Conservation (phyloP, 1,139 yeast species). For the Hyphopichia pseudoburtonii region DNA sequence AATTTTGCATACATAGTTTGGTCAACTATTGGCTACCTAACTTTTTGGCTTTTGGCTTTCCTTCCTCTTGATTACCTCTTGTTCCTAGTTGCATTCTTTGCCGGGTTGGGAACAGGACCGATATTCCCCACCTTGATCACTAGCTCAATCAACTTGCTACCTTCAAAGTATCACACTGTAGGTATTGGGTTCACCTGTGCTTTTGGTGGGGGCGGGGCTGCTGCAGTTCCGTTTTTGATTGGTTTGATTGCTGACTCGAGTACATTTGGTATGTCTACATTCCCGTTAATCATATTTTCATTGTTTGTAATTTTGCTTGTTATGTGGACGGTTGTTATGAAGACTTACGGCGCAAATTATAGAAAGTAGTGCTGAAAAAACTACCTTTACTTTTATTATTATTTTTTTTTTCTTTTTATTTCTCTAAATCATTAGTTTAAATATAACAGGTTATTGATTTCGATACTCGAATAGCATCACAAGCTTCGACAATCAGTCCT, state of each 20-base stretch:
- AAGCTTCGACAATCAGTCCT: too few relatives aligned
- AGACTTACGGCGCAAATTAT: conserved; percentile 17
- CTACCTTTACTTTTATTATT: neutral
- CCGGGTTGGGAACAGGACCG: conserved; percentile 78
- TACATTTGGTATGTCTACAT: conserved; percentile 29
- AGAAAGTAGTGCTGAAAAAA: too few relatives aligned
- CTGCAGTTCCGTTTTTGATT: conserved; percentile 62
- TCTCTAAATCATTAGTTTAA: neutral
- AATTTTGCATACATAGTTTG: conserved; percentile 26
- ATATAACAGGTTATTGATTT: too few relatives aligned
- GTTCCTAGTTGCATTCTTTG: conserved; percentile 44
- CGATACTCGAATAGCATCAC: too few relatives aligned
- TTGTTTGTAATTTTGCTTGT: conserved; percentile 25
- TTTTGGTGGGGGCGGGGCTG: conserved; percentile 75
- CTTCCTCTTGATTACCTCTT: conserved; percentile 21
- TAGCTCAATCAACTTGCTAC: conserved; percentile 61
- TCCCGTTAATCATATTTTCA: conserved; percentile 32
- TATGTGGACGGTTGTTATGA: conserved; percentile 29
- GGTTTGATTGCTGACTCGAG: conserved; percentile 50
- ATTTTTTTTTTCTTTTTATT: neutral
- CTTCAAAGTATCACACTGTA: conserved; percentile 58
- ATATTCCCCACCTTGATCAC: conserved; percentile 75
- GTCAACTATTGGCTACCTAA: conserved; percentile 28
- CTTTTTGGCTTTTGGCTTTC: conserved; percentile 30
- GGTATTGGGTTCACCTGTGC: conserved; percentile 80